Conservation (phyloP, 2,329 filamentous ascomycete species). For the Curvularia spicifera region DNA sequence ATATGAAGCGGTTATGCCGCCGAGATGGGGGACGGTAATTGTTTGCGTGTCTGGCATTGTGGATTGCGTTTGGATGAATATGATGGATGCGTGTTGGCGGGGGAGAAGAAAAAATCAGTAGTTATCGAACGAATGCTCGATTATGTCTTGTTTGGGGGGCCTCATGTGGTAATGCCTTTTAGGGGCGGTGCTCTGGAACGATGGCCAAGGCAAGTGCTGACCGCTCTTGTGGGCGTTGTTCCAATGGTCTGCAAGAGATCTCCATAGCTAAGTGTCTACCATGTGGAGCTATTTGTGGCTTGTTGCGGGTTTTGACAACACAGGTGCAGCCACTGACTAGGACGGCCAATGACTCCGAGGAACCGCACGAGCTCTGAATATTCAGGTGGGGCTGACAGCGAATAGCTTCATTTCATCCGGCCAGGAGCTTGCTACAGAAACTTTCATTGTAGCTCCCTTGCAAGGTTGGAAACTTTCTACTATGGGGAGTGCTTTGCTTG, state of each 20-base stretch:
- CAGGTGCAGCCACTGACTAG: not conserved
- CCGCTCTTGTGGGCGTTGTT: not conserved
- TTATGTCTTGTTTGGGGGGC: not conserved
- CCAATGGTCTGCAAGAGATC: not conserved
- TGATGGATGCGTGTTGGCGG: not conserved
- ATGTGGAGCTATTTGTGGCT: not conserved
- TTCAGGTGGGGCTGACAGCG: not conserved
- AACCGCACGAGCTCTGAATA: not conserved
- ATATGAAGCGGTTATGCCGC: slow-evolving; percentile 58
- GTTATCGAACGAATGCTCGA: not conserved
- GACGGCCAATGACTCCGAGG: not conserved
- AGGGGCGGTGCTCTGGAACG: not conserved
- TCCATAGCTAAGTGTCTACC: too few relatives aligned
- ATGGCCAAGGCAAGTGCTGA: not conserved
- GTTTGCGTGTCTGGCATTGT: slow-evolving; percentile 46
- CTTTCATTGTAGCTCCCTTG: not conserved
- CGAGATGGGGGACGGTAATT: slow-evolving; percentile 57
- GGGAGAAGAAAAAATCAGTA: not conserved
- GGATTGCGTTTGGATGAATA: not conserved
- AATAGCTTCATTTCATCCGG: not conserved
- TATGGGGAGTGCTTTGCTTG: not conserved
- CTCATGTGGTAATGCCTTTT: not conserved
- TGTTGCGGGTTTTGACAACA: not conserved
- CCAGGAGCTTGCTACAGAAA: too few relatives aligned
- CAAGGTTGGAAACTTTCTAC: not conserved